A percentile compares a stretch with the other conserved stretches of the same genome.
These are phyloP conservation scores for Penicillium macrosclerotiorum DNA, from an alignment of 495 filamentous ascomycete species.

Conservation along the genomic window DNA sequence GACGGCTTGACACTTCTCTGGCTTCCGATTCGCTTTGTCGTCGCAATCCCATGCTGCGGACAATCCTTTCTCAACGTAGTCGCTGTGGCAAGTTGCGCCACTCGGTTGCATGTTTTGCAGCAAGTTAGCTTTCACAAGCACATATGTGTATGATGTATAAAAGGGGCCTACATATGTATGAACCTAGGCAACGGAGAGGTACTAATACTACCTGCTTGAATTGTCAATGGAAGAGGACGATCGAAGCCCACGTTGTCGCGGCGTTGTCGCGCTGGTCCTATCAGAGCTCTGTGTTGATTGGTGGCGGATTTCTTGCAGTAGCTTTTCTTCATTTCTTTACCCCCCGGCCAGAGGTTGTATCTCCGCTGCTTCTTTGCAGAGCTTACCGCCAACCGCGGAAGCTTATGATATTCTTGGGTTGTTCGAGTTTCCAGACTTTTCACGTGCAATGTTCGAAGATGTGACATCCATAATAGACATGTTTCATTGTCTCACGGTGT, in stretches of 20 bases:
- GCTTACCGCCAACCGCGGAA: conserved; percentile 9
- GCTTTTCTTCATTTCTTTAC: no score
- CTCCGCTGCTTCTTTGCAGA: conserved; percentile 5
- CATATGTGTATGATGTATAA: no score
- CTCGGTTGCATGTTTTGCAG: not conserved
- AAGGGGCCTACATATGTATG: no score
- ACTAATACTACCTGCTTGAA: conserved; percentile 9
- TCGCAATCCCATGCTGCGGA: not conserved
- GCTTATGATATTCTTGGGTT: conserved; percentile 6
- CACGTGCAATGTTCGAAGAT: conserved; percentile 10
- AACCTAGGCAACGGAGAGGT: not conserved
- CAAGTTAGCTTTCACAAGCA: no score
- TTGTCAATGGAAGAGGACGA: conserved; percentile 1
- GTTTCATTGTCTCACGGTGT: not conserved
- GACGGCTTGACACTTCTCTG: not conserved
- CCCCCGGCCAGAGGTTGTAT: not conserved
- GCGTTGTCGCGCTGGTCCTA: not conserved
- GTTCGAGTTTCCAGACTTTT: conserved; percentile 1
- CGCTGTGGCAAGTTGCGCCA: conserved; percentile 16
- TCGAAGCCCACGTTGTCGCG: not conserved
- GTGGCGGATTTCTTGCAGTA: conserved; percentile 11
- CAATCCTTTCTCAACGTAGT: conserved; percentile 7
- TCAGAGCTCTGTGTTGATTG: not conserved
- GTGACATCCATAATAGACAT: not conserved
- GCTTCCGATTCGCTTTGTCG: not conserved